These are phyloP conservation scores for Blastobotrys capitulatus DNA, from an alignment of 1,139 yeast species.

Conservation along the genomic window DNA sequence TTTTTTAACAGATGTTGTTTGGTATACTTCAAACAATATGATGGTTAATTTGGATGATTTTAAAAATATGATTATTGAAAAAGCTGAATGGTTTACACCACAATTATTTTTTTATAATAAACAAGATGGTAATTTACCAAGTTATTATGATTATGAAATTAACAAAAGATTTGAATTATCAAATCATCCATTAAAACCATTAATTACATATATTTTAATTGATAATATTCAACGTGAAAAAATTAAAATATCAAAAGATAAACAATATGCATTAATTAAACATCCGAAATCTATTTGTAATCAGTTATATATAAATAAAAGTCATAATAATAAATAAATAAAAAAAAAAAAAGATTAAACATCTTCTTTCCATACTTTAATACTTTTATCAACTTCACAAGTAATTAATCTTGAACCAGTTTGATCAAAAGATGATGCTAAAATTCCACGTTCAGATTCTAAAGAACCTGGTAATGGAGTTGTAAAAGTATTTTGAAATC, in stretches of 20 bases:
- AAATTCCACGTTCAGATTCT: constrained; percentile 61
- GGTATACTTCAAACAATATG: neutral
- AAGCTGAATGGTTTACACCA: neutral
- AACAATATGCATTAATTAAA: neutral
- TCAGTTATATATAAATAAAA: neutral
- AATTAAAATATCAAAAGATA: neutral
- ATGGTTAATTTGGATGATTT: neutral
- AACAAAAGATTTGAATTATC: neutral
- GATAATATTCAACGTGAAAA: neutral
- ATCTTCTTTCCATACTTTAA: constrained; percentile 73
- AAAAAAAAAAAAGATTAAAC: neutral
- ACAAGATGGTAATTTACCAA: neutral
- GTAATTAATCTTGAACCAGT: constrained; percentile 79
- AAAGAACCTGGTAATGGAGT: constrained; percentile 61
- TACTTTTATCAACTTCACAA: constrained; percentile 85
- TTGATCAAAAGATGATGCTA: constrained; percentile 69
- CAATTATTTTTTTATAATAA: neutral
- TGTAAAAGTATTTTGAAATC: constrained; percentile 51
- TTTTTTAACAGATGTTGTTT: neutral
- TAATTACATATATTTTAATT: neutral
- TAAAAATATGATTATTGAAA: neutral
- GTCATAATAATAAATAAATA: neutral
- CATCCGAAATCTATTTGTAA: neutral
- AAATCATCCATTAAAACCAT: neutral
- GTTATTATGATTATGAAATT: neutral